Conservation (phyloP, 2,329 filamentous ascomycete species). For the Biscogniauxia marginata region DNA sequence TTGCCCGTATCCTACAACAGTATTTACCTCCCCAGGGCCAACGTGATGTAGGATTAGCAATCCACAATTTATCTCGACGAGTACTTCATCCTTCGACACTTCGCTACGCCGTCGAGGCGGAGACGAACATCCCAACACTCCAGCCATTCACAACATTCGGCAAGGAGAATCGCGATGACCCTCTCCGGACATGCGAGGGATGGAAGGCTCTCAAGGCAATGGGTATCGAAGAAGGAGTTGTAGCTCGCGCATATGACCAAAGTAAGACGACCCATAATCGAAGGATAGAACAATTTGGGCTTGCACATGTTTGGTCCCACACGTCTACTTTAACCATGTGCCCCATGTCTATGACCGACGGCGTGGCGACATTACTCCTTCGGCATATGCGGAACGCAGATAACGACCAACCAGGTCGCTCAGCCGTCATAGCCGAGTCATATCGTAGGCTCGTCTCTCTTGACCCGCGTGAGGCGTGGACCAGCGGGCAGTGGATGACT, state of each 20-base stretch:
- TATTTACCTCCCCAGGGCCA: conserved; percentile 8
- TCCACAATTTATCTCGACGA: conserved; percentile 11
- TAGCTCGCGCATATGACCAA: conserved; percentile 12
- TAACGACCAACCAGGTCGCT: conserved; percentile 14
- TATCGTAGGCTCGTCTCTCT: conserved; percentile 44
- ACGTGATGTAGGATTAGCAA: conserved; percentile 2
- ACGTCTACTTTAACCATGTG: conserved; percentile 36
- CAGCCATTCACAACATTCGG: conserved; percentile 16
- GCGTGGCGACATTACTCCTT: conserved; percentile 39
- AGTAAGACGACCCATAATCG: conserved; percentile 8
- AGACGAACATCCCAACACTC: conserved; percentile 11
- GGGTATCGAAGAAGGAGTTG: conserved; percentile 14
- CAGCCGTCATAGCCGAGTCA: conserved; percentile 37
- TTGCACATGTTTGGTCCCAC: conserved; percentile 9
- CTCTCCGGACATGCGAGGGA: conserved; percentile 13
- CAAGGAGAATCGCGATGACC: conserved; percentile 11
- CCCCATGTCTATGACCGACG: conserved; percentile 54
- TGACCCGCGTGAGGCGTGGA: conserved; percentile 49
- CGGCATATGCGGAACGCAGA: conserved; percentile 25
- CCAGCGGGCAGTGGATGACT: conserved; percentile 64
- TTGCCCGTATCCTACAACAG: conserved; percentile 7
- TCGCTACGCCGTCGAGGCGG: conserved; percentile 10
- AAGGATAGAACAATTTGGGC: conserved; percentile 14
- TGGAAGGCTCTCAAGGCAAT: conserved; percentile 19
- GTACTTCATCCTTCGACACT: conserved; percentile 9